phyloP scores from a whole-genome alignment of 495 filamentous ascomycete species.

The Copromyces sp. region DNA sequence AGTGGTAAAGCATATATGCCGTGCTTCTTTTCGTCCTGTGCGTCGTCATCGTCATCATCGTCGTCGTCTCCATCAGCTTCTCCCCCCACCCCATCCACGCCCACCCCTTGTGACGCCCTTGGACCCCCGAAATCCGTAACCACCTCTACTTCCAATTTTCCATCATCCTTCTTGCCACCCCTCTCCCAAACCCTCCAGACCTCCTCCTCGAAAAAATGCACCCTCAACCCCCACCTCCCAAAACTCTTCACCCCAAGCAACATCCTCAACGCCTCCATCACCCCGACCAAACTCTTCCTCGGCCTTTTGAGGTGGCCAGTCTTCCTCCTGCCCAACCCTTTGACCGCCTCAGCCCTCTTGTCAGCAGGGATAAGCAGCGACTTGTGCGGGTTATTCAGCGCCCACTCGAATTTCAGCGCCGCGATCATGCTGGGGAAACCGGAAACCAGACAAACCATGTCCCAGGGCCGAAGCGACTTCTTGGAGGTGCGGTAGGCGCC shows the following conservation, averaged over 20 bases:
- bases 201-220: constrained; percentile 71
- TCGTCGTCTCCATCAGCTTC: neutral
- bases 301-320: constrained; percentile 42
- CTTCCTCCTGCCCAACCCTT: constrained; percentile 17
- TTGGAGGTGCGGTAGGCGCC: constrained; percentile 69
- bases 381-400: constrained; percentile 72
- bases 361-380: constrained; percentile 59
- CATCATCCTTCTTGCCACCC: constrained; percentile 39
- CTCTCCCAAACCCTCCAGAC: constrained; percentile 56
- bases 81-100: neutral
- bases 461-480: constrained; percentile 68
- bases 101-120: neutral
- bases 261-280: constrained; percentile 66
- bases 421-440: constrained; percentile 81
- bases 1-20: constrained; percentile 52
- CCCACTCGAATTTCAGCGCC: constrained; percentile 98
- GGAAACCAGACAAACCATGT: constrained; percentile 79
- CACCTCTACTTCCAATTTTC: constrained; percentile 35
- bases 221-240: constrained; percentile 63
- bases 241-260: constrained; percentile 73
- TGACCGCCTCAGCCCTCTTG: constrained; percentile 39
- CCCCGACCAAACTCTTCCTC: constrained; percentile 45
- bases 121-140: constrained; percentile 41
- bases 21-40: constrained; percentile 11
- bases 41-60: neutral